Base-by-base conservation (phyloP, 116 monocot genomes). In the Phalaenopsis hybrid region DNA sequence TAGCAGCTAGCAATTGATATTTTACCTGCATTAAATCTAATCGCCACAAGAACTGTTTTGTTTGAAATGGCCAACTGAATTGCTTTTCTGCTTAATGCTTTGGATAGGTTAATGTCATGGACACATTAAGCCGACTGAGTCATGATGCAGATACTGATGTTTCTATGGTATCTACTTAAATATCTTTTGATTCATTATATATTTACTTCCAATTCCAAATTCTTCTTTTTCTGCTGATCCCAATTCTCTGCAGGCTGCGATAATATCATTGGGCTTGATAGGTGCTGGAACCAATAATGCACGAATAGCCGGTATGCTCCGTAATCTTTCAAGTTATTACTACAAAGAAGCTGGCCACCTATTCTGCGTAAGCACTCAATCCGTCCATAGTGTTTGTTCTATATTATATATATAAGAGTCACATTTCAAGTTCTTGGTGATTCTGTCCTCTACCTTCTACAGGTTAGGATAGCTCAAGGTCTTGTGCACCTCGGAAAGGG, bases 401-500 rank as follows among this genome's bases (percentile, higher is more conserved):
- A 13, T 33, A 13, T 23, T 70, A 70, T 65, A 65, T 23, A 70
- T 70, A n/a, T 21, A 61, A 21, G 59, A 4, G 13, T 33, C 37
- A 34, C 12, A 37, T 70, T 37, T 37, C 34, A 0, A 69, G 31
- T 28, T 74, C 20, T 58, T 15, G 45, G 43, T 45, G 18, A 6
- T 44, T 75, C 18, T 75, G 18, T 44, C 45, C 45, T 43, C 45
- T 43, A 74, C 44, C 11, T 31, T 87, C 6, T 85, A 44, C 86
- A 99, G 99, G 99, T 99, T 4, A 89, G 99, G 51, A 99, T 99
- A 85, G 95, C 99, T 79, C 99, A 99, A 86, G 99, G 95, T 79
- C 92, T 99, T 77, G 94, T 93, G 21, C 99, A 99, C 83, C 81
- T 99, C 57, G 99, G 99, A 23, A 99, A 99, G 82, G 99, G 99